Evolutionary conservation across 805 yeast species (phyloP).

Genomic region (Suhomyces pyralidae): DNA sequence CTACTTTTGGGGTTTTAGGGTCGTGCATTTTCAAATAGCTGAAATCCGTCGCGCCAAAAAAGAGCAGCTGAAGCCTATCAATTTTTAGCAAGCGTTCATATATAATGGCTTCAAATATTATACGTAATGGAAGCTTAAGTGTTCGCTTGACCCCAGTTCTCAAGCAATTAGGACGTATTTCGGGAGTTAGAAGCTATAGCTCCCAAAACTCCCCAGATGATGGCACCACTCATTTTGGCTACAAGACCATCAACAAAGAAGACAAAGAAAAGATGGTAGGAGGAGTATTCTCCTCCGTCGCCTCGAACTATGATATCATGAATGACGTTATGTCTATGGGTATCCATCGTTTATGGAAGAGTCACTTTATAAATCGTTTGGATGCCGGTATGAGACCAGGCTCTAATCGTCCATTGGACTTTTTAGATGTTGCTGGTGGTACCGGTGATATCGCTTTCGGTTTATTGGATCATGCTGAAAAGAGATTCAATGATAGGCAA

Average conservation of each 20-base stretch:
- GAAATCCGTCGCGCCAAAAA: background rate
- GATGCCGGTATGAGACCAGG: conserved; percentile 95
- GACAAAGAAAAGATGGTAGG: conserved; percentile 83
- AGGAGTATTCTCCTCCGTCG: conserved; percentile 90
- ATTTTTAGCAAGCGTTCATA: background rate
- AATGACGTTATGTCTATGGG: conserved; percentile 98
- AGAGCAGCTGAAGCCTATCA: background rate
- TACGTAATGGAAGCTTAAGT: background rate
- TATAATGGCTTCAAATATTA: background rate
- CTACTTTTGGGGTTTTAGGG: background rate
- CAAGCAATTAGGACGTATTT: background rate
- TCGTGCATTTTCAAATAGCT: background rate
- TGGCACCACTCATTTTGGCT: conserved; percentile 90
- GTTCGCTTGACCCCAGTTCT: background rate
- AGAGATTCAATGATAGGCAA: conserved; percentile 66
- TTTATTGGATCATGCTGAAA: conserved; percentile 83
- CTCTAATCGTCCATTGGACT: conserved; percentile 68
- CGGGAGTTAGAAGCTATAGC: background rate
- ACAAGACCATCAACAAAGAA: conserved; percentile 70
- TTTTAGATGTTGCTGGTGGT: conserved; percentile 97
- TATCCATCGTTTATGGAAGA: conserved; percentile 92
- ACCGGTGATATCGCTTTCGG: conserved; percentile 98
- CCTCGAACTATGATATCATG: conserved; percentile 92
- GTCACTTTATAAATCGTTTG: conserved; percentile 78
- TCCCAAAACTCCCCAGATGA: conserved; percentile 9